Base-by-base conservation (phyloP, 192 early-diverging fungal species). In the Phlyctochytrium bullatum region DNA sequence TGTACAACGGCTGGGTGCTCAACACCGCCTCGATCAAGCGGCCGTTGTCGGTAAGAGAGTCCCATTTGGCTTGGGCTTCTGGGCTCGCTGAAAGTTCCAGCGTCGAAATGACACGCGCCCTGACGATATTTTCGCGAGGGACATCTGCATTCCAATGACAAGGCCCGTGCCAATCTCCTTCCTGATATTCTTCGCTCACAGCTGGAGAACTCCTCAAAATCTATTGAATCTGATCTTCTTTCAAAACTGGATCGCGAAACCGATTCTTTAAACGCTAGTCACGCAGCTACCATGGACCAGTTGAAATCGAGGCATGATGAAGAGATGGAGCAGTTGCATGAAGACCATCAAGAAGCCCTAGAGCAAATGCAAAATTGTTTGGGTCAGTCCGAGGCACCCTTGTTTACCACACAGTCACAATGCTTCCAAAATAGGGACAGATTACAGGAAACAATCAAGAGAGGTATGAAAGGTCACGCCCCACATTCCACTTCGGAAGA, bases 351-450 rank as follows among this genome's bases (percentile, higher is more conserved):
- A 2, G 40, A 50, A 12, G 65, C 67, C 32, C 31, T 71, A 10
- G 65, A 73, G 25, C 53, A 66, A 16, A 62, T 78, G 60, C 62
- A 35, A 25, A 20, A 24, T n/a, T 36, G 62, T 29, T 56, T 79
- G n/a, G 61, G 64, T 28, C 32, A 36, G 14, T 57, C 76, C 6
- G 80, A 82, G 63, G 32, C 52, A 2, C 40, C 60, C 34, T 52
- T 82, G 4, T 54, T 79, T n/a, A 24, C 54, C 1, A 59, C 64
- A 25, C 73, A 77, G 34, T 59, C 59, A 34, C 68, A 80, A 65
- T 76, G 67, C 64, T 80, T 80, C 54, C 27, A 29, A 2, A 72
- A 80, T 23, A 64, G 69, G 31, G 78, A 83, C 29, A 65, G 65
- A 52, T 59, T 80, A 1, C 71, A 74, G 60, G 81, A 83, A 52